Base-by-base conservation (phyloP, 2,329 filamentous ascomycete species). In the Phialophora expanda region DNA sequence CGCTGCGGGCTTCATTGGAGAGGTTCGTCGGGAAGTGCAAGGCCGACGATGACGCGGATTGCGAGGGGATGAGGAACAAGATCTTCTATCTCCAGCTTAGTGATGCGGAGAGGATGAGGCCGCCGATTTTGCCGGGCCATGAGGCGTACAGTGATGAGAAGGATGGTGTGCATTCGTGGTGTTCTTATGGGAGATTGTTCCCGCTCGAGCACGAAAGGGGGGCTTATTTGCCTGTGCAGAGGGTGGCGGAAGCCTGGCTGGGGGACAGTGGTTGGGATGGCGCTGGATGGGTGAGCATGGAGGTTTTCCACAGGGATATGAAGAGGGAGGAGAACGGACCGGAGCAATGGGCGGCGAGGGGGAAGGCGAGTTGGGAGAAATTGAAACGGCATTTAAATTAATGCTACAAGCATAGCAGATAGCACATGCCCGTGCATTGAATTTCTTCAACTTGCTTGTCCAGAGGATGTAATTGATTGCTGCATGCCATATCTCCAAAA, bases 1-100 rank as follows among this genome's bases (percentile, higher is more conserved):
- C 55, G 32, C 51, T 68, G 28, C 54, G 48, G 2, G 70, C 68
- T 6, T 74, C 76, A 1, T 57, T 78, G 1, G 38, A 32, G 4
- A 46, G 12, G 6, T 59, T 59, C 30, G 46, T 61, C 7, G 63
- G 68, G 4, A 74, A 75, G 22, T 51, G 69, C 4, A 34, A 57
- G 1, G 0, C 53, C 14, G 56, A 30, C 38, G 58, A 59, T 24
- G 24, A 24, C 24, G 24, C 2, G 24, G 24, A 24, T 2, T 3
- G 24, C 24, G 8, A 26, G 34, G 4, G 14, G 72, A 2, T 5
- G 32, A 24, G 24, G 32, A 75, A 76, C 1, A 77, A 75, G 57
- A 69, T 78, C 17, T 74, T 76, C 66, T 78, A 76, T 54, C 60
- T 78, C 9, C 77, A 78, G 61, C 64, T 78, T 1, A 78, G 75